Base-by-base conservation (phyloP, 1,284 basidiomycete genomes). In the Cystobasidium pallidum region DNA sequence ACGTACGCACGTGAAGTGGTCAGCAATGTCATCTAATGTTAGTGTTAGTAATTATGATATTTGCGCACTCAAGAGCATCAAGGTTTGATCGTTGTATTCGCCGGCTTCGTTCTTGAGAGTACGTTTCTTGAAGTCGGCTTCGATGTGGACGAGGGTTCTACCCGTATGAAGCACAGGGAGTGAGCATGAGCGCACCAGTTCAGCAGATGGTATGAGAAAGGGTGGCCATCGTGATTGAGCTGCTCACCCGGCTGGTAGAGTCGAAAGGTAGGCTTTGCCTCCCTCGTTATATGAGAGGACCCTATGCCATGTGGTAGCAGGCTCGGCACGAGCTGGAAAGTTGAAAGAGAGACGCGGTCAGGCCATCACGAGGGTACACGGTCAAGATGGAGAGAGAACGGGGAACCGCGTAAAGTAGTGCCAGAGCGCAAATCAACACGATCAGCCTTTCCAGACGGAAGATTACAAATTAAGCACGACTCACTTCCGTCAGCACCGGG, bases 241-340 rank as follows among this genome's bases (percentile, higher is more conserved):
- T 24, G 63, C 77, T 64, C 15, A 76, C 77, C 91, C 91, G 75
- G 88, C 89, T 77, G 80, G 84, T 28, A 92, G 80, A 39, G 81
- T 86, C 71, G 83, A 83, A 34, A 92, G 85, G 77, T 85, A 90
- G 72, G 83, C 85, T 75, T 87, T 88, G 21, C 85, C 77, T 47
- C 58, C 13, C 8, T 87, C 83, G 32, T 82, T 82, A 83, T 92
- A 92, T 39, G 88, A 90, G 63, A 91, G 79, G 61, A 92, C 78
- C 57, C 86, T 83, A 78, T 92, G 91, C 86, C 88, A 92, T 30
- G 88, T 88, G 1, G 88, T 86, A 39, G 82, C 83, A 0, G 84
- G 77, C 30, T 84, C 83, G 13, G 81, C 78, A 59, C 87, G 86
- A 72, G 85, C 89, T 91, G 59, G n/a, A n/a, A n/a, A n/a, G n/a